phyloP scores from a whole-genome alignment of 2,329 filamentous ascomycete species.

The Claviceps capensis region DNA sequence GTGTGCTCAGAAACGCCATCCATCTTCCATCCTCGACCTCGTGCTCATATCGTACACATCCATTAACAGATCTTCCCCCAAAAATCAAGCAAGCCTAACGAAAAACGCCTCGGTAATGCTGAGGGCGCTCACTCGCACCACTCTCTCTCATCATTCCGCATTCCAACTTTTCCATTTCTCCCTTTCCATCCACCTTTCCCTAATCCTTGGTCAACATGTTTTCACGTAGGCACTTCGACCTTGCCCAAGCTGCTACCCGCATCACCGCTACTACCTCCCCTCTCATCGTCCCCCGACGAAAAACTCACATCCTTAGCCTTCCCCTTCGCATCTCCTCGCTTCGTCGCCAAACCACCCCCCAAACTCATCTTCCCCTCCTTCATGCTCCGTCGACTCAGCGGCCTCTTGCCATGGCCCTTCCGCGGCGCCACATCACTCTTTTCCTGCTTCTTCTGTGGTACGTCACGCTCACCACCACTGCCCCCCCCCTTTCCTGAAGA shows the following conservation, averaged over 20 bases:
- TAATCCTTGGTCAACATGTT: neutral
- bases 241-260: conserved; percentile 16
- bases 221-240: conserved; percentile 26
- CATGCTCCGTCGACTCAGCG: conserved; percentile 27
- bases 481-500: conserved; percentile 15
- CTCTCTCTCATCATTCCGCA: no score
- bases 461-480: conserved; percentile 3
- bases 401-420: conserved; percentile 16
- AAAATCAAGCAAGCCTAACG: neutral
- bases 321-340: conserved; percentile 22
- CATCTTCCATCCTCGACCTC: conserved; percentile 14
- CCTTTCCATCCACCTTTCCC: neutral
- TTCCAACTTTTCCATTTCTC: neutral
- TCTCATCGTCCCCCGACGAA: conserved; percentile 23
- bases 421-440: conserved; percentile 16
- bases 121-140: no score
- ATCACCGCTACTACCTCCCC: conserved; percentile 14
- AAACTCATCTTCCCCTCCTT: conserved; percentile 22
- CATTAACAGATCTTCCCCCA: neutral
- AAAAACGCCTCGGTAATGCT: neutral
- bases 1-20: conserved; percentile 29
- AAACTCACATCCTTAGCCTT: conserved; percentile 35
- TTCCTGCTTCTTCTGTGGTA: conserved; percentile 9
- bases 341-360: conserved; percentile 10
- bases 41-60: neutral